Evolutionary conservation across 805 yeast genomes (phyloP), one percentile per base, ranked within the genome.

Genomic region (Schizosaccharomyces octosporus): DNA sequence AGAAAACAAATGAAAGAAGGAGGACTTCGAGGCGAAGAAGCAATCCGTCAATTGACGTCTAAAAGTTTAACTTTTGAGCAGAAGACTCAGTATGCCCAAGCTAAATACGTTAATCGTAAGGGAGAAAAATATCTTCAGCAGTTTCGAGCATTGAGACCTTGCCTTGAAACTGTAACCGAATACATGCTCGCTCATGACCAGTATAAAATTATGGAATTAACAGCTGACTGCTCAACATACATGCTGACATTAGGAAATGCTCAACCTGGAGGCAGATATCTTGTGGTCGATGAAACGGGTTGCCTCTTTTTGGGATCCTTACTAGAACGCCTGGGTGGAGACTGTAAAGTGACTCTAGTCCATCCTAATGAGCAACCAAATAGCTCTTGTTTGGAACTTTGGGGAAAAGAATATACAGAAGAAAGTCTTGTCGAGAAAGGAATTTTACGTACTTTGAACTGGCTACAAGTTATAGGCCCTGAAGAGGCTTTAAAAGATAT

Each of bases 351-450:
- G 55, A 76, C 87, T 2, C 77, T 87, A 24, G 75, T 83, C 1
- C 97, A 93, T 72, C 98, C 93, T 69, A 87, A 87, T 71, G 98
- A 93, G 70, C 97, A 90, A 69, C 82, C 95, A 1, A 89, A 89
- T 68, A 73, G 83, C 32, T 57, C 60, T 9, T 41, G 43, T 13
- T 36, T 57, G 31, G 60, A 57, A 21, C 32, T 24, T 51, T 51
- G 57, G 57, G 57, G 57, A 17, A 17, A 21, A 17, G 31, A 21
- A 5, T 51, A 19, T n/a, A 51, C 31, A 13, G 57, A 51, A 29
- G 57, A 51, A 17, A 29, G 36, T 6, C 32, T 51, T 11, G 36
- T 24, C 11, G 19, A 51, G 27, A 51, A 51, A 21, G 57, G 36
- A 29, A 51, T 21, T 24, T 15, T 51, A 29, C 31, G 36, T n/a